These are phyloP conservation scores for Lipomyces sp. DNA, from an alignment of 805 yeast species.

Conservation along the genomic window DNA sequence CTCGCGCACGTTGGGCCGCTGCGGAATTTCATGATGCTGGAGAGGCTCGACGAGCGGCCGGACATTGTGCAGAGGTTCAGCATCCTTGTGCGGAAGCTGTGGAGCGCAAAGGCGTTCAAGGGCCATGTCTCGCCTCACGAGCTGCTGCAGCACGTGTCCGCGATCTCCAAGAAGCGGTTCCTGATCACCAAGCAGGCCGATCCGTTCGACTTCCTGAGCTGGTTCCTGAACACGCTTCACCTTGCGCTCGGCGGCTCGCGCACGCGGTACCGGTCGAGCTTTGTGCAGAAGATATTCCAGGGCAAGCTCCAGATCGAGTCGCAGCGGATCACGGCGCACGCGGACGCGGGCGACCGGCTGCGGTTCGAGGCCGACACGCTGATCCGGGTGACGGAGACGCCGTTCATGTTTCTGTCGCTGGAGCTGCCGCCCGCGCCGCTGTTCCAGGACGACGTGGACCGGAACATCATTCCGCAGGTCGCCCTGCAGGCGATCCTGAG, in stretches of 20 bases:
- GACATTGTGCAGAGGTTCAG: slow-evolving; percentile 48
- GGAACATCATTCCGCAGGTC: slow-evolving; percentile 51
- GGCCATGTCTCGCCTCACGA: slow-evolving; percentile 68
- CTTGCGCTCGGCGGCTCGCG: slow-evolving; percentile 35
- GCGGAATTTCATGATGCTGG: slow-evolving; percentile 47
- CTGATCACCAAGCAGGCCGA: slow-evolving; percentile 42
- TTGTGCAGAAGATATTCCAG: slow-evolving; percentile 46
- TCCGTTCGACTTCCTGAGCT: slow-evolving; percentile 57
- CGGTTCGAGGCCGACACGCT: slow-evolving; percentile 31
- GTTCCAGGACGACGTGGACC: slow-evolving; percentile 49
- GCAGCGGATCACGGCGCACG: slow-evolving; percentile 32
- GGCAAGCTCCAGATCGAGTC: slow-evolving; percentile 49
- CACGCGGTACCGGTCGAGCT: slow-evolving; percentile 32
- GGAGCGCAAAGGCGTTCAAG: slow-evolving; percentile 60
- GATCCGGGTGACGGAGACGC: slow-evolving; percentile 24
- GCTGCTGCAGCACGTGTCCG: slow-evolving; percentile 49
- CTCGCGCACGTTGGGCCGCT: slow-evolving; percentile 53
- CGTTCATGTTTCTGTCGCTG: slow-evolving; percentile 56
- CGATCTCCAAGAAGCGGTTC: slow-evolving; percentile 46
- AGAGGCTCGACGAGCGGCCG: slow-evolving; percentile 21
- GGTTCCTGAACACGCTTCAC: slow-evolving; percentile 55
- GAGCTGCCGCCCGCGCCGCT: slow-evolving; percentile 58
- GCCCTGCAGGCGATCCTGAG: slow-evolving; percentile 41
- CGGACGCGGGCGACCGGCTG: slow-evolving; percentile 32
- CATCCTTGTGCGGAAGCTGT: slow-evolving; percentile 52